phyloP scores from a whole-genome alignment of 2,329 filamentous ascomycete species.

The Diaporthe capsici region DNA sequence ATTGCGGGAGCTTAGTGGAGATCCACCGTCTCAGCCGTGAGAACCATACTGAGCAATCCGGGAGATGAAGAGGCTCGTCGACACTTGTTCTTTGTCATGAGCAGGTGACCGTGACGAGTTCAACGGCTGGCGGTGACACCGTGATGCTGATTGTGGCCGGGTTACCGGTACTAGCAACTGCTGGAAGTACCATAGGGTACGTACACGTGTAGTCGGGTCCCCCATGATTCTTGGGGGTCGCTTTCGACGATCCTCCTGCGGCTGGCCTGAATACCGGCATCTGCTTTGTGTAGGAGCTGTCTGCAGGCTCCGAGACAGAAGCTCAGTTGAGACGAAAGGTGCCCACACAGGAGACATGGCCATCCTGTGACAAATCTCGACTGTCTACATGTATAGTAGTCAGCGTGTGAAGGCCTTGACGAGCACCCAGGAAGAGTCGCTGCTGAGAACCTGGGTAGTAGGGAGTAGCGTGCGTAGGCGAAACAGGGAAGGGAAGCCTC shows the following conservation, averaged over 20 bases:
- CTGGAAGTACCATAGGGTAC: background rate
- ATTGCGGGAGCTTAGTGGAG: background rate
- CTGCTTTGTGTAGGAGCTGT: background rate
- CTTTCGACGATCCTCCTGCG: background rate
- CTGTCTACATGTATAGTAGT: background rate
- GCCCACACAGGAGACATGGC: background rate
- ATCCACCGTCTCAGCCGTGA: background rate
- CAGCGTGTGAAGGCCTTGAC: background rate
- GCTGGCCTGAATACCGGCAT: background rate
- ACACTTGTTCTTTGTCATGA: background rate
- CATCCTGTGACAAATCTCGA: background rate
- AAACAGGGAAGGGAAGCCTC: slow-evolving; percentile 25
- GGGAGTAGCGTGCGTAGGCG: slow-evolving; percentile 14
- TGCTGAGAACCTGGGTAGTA: slow-evolving; percentile 10
- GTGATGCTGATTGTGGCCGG: background rate
- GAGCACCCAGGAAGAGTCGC: background rate
- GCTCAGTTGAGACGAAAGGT: background rate
- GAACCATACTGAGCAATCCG: background rate
- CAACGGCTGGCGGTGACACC: background rate
- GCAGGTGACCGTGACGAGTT: background rate
- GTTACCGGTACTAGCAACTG: background rate
- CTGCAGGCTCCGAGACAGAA: slow-evolving; percentile 1
- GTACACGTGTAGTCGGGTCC: background rate
- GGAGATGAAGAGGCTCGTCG: background rate
- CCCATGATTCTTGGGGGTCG: background rate